phyloP scores from a whole-genome alignment of 495 filamentous ascomycete species.

The Aspergillus hancockii region DNA sequence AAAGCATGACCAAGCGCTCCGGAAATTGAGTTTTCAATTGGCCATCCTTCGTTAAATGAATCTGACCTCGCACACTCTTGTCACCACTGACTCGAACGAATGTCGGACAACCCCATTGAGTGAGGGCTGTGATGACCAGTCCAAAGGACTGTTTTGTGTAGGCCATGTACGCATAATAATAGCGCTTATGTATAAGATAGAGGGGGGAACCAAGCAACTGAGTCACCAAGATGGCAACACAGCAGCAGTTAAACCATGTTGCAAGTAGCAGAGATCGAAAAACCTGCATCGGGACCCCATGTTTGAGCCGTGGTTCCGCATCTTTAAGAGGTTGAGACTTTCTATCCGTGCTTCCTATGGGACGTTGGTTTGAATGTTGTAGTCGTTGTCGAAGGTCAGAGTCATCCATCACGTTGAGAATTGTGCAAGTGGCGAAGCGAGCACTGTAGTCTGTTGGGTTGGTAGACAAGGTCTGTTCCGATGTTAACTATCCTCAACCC shows the following conservation, averaged over 20 bases:
- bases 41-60: slow-evolving; percentile 56
- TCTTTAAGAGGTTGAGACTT: slow-evolving; percentile 22
- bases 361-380: slow-evolving; percentile 22
- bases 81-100: slow-evolving; percentile 63
- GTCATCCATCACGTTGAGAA: slow-evolving; percentile 34
- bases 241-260: slow-evolving; percentile 65
- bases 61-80: slow-evolving; percentile 56
- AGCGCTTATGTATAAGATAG: slow-evolving; percentile 60
- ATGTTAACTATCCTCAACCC: not conserved
- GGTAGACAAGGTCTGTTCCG: not conserved
- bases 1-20: slow-evolving; percentile 62
- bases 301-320: slow-evolving; percentile 56
- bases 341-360: not conserved
- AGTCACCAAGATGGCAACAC: slow-evolving; percentile 49
- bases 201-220: slow-evolving; percentile 60
- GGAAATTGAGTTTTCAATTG: slow-evolving; percentile 57
- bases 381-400: slow-evolving; percentile 46
- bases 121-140: slow-evolving; percentile 58
- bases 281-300: slow-evolving; percentile 65
- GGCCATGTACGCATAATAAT: slow-evolving; percentile 66
- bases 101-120: slow-evolving; percentile 63
- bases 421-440: not conserved
- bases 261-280: slow-evolving; percentile 63
- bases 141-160: slow-evolving; percentile 65
- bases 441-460: not conserved